These are phyloP conservation scores for Pulveroboletus sp. DNA, from an alignment of 768 basidiomycete species.

Conservation along the genomic window DNA sequence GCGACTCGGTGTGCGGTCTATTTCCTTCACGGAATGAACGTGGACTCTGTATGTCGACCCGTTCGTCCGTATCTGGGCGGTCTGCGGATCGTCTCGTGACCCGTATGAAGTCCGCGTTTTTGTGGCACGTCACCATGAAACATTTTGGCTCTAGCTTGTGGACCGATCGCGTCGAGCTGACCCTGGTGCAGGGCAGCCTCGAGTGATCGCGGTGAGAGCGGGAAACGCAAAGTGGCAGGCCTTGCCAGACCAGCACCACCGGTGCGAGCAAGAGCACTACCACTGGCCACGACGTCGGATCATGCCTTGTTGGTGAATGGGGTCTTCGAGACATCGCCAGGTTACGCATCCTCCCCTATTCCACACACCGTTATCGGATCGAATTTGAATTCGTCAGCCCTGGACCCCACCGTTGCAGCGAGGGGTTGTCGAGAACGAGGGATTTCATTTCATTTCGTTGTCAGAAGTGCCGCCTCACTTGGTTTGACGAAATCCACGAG, in stretches of 20 bases:
- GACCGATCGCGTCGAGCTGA: conserved; percentile 7
- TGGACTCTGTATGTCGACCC: neutral
- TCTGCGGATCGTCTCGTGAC: conserved; percentile 13
- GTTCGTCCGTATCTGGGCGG: neutral
- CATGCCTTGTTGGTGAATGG: conserved; percentile 10
- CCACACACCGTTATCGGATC: conserved; percentile 2
- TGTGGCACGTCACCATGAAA: conserved; percentile 4
- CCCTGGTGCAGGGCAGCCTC: conserved; percentile 13
- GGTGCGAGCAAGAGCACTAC: neutral
- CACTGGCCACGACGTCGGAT: conserved; percentile 8
- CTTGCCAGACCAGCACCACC: conserved; percentile 1
- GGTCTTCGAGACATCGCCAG: conserved; percentile 36
- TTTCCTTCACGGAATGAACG: conserved; percentile 3
- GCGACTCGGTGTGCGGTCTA: neutral
- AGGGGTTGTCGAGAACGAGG: conserved; percentile 45
- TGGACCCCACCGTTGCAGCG: conserved; percentile 49
- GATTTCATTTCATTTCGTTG: conserved; percentile 37
- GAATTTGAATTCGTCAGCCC: conserved; percentile 34
- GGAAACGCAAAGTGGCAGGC: conserved; percentile 1
- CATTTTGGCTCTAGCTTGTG: neutral
- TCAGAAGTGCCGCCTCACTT: conserved; percentile 48
- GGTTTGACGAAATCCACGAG: conserved; percentile 49
- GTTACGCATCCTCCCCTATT: conserved; percentile 9
- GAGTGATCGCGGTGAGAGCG: conserved; percentile 13
- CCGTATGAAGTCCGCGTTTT: conserved; percentile 8